Conservation (phyloP, 106 monocot species). For the Dioscorea alata region DNA sequence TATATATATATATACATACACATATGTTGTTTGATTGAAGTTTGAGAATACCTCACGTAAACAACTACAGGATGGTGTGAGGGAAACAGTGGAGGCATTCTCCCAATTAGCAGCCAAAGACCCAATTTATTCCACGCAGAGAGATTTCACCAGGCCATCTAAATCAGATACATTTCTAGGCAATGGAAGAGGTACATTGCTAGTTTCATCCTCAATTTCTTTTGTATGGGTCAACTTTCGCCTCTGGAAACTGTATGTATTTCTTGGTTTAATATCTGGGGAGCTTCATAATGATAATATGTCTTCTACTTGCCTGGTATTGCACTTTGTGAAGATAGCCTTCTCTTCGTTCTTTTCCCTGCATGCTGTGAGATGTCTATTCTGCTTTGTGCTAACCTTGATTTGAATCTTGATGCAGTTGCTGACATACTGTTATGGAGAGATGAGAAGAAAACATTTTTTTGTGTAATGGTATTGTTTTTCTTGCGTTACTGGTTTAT, state of each 20-base stretch:
- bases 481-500: constrained; percentile 81
- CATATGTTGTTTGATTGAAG: no score
- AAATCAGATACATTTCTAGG: constrained; percentile 73
- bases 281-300: no score
- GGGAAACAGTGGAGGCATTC: constrained; percentile 51
- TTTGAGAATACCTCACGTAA: no score
- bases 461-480: constrained; percentile 41
- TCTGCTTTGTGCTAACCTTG: no score
- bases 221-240: no score
- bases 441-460: constrained; percentile 90
- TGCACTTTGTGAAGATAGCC: no score
- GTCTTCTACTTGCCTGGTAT: no score
- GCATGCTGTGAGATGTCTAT: no score
- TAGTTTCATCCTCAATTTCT: neutral
- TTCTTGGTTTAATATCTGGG: no score
- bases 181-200: constrained; percentile 45
- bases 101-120: constrained; percentile 39
- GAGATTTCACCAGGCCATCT: constrained; percentile 39
- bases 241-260: no score
- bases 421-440: constrained; percentile 80
- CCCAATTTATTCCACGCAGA: constrained; percentile 9
- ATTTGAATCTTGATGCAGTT: constrained; percentile 35
- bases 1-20: no score
- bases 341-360: no score
- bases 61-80: constrained; percentile 60